phyloP scores from a whole-genome alignment of 2,329 filamentous ascomycete species.

The Arthrobotrys sphaeroides region DNA sequence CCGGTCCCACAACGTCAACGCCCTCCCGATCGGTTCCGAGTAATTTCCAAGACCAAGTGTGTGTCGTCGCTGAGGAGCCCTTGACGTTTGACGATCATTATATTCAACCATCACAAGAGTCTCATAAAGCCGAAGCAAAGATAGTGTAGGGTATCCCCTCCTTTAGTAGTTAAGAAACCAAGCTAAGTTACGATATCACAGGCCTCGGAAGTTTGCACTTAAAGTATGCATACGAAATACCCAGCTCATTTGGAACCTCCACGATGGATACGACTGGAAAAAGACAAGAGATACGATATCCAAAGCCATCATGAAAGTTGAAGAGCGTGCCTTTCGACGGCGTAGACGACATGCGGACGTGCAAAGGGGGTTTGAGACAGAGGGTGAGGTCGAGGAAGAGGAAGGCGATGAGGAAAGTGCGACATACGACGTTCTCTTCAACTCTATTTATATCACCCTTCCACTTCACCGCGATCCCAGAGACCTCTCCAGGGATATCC shows the following conservation, averaged over 20 bases:
- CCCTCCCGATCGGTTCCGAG: constrained; percentile 60
- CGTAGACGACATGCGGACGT: constrained; percentile 68
- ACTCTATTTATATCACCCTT: constrained; percentile 97
- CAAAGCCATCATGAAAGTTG: constrained; percentile 87
- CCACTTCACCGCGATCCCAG: constrained; percentile 84
- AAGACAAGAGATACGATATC: constrained; percentile 85
- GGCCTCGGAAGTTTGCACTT: constrained; percentile 66
- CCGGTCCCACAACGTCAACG: constrained; percentile 58
- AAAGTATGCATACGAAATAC: constrained; percentile 83
- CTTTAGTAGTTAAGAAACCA: not conserved
- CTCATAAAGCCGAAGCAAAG: constrained; percentile 9
- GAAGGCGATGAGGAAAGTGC: constrained; percentile 83
- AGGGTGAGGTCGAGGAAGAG: constrained; percentile 61
- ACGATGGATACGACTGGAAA: constrained; percentile 97
- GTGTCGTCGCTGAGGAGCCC: constrained; percentile 69
- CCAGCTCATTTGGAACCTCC: constrained; percentile 96
- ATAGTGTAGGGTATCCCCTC: constrained; percentile 17
- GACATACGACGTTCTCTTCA: constrained; percentile 96
- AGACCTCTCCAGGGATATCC: constrained; percentile 84
- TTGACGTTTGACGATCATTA: constrained; percentile 74
- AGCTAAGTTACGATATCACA: not conserved
- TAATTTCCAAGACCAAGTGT: constrained; percentile 67
- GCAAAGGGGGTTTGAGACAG: constrained; percentile 67
- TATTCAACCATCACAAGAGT: constrained; percentile 15
- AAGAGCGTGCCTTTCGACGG: constrained; percentile 81